phyloP scores from a whole-genome alignment of 2,329 filamentous ascomycete species.

The Alternaria tenuissima region DNA sequence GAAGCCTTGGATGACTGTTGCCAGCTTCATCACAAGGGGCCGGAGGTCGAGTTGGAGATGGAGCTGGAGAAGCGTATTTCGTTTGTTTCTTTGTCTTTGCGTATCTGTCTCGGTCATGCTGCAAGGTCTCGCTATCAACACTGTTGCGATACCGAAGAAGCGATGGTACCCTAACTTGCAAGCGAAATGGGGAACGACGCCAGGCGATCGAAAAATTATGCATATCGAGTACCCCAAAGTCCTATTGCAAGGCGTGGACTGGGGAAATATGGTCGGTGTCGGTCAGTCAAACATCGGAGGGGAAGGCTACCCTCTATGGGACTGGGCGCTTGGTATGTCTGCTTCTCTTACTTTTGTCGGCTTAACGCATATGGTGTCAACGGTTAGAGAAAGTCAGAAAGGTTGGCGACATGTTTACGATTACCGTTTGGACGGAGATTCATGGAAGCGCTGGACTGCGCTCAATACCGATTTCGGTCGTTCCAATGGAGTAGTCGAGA shows the following conservation, averaged over 20 bases:
- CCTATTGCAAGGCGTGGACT: not conserved
- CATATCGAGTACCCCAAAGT: constrained; percentile 7
- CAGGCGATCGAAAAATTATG: not conserved
- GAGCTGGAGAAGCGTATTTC: constrained; percentile 2
- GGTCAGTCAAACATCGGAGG: constrained; percentile 1
- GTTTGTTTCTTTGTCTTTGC: constrained; percentile 11
- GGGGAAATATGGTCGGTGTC: not conserved
- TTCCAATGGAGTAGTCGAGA: not conserved
- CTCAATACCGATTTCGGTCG: constrained; percentile 8
- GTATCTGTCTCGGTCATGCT: constrained; percentile 11
- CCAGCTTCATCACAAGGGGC: not conserved
- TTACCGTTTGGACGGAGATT: not conserved
- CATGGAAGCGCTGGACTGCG: constrained; percentile 6
- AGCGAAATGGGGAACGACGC: not conserved
- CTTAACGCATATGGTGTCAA: not conserved
- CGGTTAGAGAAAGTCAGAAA: not conserved
- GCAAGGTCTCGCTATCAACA: constrained; percentile 13
- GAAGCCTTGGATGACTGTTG: constrained; percentile 16
- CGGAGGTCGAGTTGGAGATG: not conserved
- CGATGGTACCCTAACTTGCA: constrained; percentile 10
- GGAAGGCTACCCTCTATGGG: not conserved
- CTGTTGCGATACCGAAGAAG: constrained; percentile 13
- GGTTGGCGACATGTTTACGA: not conserved
- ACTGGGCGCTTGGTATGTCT: constrained; percentile 7
- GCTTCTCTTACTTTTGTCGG: constrained; percentile 4